phyloP scores from a whole-genome alignment of 495 filamentous ascomycete species.

The Aspergillus nanangensis region DNA sequence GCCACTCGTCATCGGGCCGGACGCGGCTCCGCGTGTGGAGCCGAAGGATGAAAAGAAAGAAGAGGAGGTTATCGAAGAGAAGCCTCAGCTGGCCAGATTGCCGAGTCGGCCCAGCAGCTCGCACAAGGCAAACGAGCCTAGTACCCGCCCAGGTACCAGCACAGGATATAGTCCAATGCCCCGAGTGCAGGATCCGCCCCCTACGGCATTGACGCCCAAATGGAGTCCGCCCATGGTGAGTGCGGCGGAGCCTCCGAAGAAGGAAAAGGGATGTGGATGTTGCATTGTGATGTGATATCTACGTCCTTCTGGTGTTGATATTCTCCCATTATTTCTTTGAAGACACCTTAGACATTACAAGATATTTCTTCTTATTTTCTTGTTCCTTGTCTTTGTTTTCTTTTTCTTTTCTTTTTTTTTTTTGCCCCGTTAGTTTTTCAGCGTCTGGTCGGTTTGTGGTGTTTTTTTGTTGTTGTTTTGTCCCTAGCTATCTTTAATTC shows the following conservation, averaged over 20 bases:
- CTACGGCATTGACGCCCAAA: conserved; percentile 28
- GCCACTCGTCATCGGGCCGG: conserved; percentile 60
- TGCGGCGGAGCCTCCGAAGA: conserved; percentile 31
- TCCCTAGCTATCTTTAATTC: not conserved
- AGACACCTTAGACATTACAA: conserved; percentile 2
- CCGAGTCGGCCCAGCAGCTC: conserved; percentile 9
- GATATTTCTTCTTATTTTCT: conserved; percentile 19
- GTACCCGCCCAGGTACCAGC: conserved; percentile 31
- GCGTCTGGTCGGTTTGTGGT: not conserved
- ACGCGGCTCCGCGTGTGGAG: conserved; percentile 24
- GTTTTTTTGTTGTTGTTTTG: not conserved
- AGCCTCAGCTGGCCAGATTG: not conserved
- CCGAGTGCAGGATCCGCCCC: conserved; percentile 41
- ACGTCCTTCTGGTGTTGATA: conserved; percentile 10
- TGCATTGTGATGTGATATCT: conserved; percentile 49
- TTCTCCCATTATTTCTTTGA: conserved; percentile 10
- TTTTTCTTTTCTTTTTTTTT: conserved; percentile 7
- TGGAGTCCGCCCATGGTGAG: conserved; percentile 38
- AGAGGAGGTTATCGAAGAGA: conserved; percentile 7
- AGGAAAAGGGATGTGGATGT: conserved; percentile 46
- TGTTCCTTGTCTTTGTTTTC: conserved; percentile 13
- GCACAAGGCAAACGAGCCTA: conserved; percentile 30
- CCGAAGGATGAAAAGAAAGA: conserved; percentile 24
- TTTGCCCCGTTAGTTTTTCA: not conserved
- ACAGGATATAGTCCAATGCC: conserved; percentile 52